Evolutionary conservation across 2,329 filamentous ascomycete genomes (phyloP), one percentile per base, ranked within the genome.

Genomic region (Trichoderma endophyticum): DNA sequence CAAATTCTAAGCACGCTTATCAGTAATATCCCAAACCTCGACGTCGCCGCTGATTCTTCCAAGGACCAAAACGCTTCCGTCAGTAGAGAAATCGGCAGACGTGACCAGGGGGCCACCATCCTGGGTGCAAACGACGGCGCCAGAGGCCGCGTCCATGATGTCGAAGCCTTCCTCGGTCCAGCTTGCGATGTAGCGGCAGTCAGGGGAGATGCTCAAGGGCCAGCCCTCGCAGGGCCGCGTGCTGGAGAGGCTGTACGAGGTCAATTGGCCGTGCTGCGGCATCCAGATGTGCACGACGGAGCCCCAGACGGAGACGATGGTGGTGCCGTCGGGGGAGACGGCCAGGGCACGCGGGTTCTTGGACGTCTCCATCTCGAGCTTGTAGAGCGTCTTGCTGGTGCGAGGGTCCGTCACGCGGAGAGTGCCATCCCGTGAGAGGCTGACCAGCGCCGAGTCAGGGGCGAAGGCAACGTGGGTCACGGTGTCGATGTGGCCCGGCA

Each of bases 101-200:
- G 81, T 83, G 8, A 83, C 76, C 56, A 82, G 60, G 1, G 73
- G 76, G 2, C 74, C 76, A 34, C 72, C 76, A 0, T 57, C 26
- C 48, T 74, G 74, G 28, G 79, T 79, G 18, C 78, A 80, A 0
- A 81, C 72, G 1, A 83, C 74, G 3, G 70, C 71, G 0, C 82
- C 82, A 1, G 81, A 80, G 11, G 73, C 73, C 30, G 82, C 74
- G 14, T 84, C 81, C 76, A 82, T 81, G 21, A 84, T 74, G 26
- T 84, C 83, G 67, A 84, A 81, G 7, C 83, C 83, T 4, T 80
- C 78, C 67, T 84, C 83, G 0, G 80, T 84, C 72, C 83, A 77
- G 73, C 81, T 82, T 21, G 76, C 78, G 75, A 84, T 76, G 73
- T 79, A 82, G 57, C 78, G 73, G 28, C 79, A 79, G 72, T 84